Conservation (phyloP, 495 filamentous ascomycete genomes). For the Hypoxylon cercidicola region DNA sequence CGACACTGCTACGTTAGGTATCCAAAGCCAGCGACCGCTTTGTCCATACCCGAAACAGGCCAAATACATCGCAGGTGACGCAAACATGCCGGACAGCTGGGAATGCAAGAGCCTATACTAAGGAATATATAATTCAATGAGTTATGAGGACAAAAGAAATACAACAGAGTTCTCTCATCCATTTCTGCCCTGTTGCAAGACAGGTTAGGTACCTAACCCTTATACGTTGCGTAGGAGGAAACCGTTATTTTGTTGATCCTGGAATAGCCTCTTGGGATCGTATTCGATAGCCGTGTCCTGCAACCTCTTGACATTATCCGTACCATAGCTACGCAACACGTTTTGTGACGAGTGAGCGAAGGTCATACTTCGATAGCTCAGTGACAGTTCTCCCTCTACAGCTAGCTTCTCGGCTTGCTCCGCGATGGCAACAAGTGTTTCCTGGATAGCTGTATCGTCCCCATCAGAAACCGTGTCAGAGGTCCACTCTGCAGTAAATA, state of each 20-base stretch:
- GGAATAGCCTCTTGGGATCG: neutral
- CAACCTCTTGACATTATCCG: neutral
- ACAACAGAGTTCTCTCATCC: too few species aligned
- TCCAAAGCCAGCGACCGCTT: slow-evolving; percentile 55
- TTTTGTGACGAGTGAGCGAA: neutral
- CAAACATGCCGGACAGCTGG: slow-evolving; percentile 26
- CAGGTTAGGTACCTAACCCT: too few species aligned
- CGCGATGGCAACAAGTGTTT: neutral
- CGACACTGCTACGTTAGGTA: slow-evolving; percentile 42
- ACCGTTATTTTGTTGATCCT: neutral
- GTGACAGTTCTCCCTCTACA: neutral
- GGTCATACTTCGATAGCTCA: neutral
- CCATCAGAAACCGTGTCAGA: too few species aligned
- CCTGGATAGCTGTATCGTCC: neutral
- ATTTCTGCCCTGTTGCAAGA: too few species aligned
- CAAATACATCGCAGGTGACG: slow-evolving; percentile 29
- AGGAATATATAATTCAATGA: neutral
- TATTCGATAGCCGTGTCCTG: neutral
- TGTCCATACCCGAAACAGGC: slow-evolving; percentile 56
- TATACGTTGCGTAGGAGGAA: neutral
- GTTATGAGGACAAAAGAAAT: too few species aligned
- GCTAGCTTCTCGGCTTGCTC: neutral
- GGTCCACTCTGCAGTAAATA: neutral
- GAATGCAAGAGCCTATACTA: slow-evolving; percentile 36
- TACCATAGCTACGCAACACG: neutral